A percentile compares a stretch with the other conserved stretches of the same genome.
Evolutionary conservation across 805 yeast species (phyloP).

Genomic region (Kuraishia cidri): DNA sequence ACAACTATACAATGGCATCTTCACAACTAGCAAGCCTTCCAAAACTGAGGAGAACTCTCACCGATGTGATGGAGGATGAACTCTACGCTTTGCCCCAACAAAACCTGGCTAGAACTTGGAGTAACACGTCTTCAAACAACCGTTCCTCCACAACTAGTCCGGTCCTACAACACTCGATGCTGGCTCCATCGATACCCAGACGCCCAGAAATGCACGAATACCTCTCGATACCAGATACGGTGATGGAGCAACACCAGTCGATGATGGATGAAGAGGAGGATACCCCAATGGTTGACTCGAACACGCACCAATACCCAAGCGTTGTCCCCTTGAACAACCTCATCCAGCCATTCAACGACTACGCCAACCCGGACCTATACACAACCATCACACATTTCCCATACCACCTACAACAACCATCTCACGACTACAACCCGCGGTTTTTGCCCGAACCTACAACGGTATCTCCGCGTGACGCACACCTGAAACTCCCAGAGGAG

Average conservation of each 20-base stretch:
- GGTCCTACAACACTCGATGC: constrained; percentile 3
- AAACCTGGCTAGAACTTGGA: too few species aligned
- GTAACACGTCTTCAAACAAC: constrained; percentile 7
- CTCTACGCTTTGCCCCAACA: constrained; percentile 32
- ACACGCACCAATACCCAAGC: neutral
- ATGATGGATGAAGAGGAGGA: constrained; percentile 5
- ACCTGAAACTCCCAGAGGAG: constrained; percentile 9
- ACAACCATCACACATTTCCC: constrained; percentile 5
- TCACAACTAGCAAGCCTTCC: constrained; percentile 36
- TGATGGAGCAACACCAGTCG: constrained; percentile 4
- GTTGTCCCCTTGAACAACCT: constrained; percentile 1
- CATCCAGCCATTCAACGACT: constrained; percentile 26
- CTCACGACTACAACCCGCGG: constrained; percentile 1
- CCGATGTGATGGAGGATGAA: constrained; percentile 56
- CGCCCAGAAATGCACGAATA: neutral
- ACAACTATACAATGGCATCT: constrained; percentile 35
- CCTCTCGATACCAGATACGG: constrained; percentile 6
- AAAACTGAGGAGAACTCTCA: constrained; percentile 38
- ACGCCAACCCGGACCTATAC: constrained; percentile 28
- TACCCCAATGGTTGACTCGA: neutral
- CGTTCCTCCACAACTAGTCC: constrained; percentile 16
- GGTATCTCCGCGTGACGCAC: constrained; percentile 10
- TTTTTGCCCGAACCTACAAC: constrained; percentile 6
- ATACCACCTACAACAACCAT: neutral
- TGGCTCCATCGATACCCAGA: constrained; percentile 1